Percentiles rank a stretch among this genome's conserved stretches.
Evolutionary conservation across 495 filamentous ascomycete species (phyloP).

Genomic region (Penicillium coffeae): DNA sequence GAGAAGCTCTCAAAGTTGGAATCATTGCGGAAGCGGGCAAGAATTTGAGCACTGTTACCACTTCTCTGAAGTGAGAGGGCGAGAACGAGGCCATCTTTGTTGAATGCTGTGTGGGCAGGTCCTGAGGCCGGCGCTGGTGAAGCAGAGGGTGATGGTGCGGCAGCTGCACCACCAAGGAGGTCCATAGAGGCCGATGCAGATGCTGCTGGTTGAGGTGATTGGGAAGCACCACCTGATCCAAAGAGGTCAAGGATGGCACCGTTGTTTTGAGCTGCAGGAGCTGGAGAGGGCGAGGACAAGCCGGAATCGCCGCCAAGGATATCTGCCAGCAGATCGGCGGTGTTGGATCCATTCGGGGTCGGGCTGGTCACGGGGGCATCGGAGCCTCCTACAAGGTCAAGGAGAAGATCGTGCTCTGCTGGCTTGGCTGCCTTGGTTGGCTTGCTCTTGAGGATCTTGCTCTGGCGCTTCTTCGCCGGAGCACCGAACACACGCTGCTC

Average conservation of each 20-base stretch:
- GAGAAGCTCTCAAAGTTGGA: constrained; percentile 61
- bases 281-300: constrained; percentile 53
- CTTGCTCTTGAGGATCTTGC: constrained; percentile 66
- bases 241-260: constrained; percentile 86
- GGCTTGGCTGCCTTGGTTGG: constrained; percentile 69
- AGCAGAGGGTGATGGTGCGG: constrained; percentile 32
- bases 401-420: constrained; percentile 83
- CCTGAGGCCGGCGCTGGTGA: constrained; percentile 37
- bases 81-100: constrained; percentile 78
- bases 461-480: constrained; percentile 71
- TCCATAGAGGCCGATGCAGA: constrained; percentile 45
- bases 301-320: constrained; percentile 57
- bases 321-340: constrained; percentile 82
- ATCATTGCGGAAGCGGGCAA: constrained; percentile 77
- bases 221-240: constrained; percentile 40
- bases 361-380: constrained; percentile 51
- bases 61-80: constrained; percentile 78
- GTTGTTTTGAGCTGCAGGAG: constrained; percentile 51
- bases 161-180: constrained; percentile 41
- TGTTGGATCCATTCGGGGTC: constrained; percentile 65
- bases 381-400: constrained; percentile 89
- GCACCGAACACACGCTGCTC: constrained; percentile 87
- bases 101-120: constrained; percentile 65
- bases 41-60: constrained; percentile 64
- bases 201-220: constrained; percentile 32